These are phyloP conservation scores for Papiliotrema fonsecae DNA, from an alignment of 1,284 basidiomycete genomes.

Conservation along the genomic window DNA sequence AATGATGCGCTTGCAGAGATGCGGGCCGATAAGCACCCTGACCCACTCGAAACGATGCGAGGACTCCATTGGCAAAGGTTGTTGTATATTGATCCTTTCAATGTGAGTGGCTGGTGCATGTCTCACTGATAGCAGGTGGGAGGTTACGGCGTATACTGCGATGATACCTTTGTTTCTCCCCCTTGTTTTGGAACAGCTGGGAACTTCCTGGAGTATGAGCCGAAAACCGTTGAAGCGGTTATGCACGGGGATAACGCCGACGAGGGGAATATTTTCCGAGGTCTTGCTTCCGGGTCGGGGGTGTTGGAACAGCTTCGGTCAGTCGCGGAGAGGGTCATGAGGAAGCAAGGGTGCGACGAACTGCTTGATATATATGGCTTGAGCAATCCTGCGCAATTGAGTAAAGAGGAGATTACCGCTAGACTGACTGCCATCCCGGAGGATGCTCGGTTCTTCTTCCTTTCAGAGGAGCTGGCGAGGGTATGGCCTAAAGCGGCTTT, in stretches of 20 bases:
- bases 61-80: not conserved
- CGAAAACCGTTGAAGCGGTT: constrained; percentile 3
- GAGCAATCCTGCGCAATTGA: not conserved
- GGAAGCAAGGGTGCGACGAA: not conserved
- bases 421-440: constrained; percentile 8
- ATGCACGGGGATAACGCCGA: constrained; percentile 16
- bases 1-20: constrained; percentile 1
- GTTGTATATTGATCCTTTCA: not conserved
- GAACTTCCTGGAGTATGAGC: not conserved
- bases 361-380: constrained; percentile 4
- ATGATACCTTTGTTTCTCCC: constrained; percentile 7
- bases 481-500: constrained; percentile 8
- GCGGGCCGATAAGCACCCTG: not conserved
- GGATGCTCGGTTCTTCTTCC: constrained; percentile 13
- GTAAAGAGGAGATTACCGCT: not conserved
- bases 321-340: not conserved
- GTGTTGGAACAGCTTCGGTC: not conserved
- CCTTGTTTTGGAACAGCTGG: constrained; percentile 3
- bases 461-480: constrained; percentile 2
- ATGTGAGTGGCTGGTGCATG: constrained; percentile 1
- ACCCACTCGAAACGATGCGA: constrained; percentile 2
- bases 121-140: not conserved
- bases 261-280: constrained; percentile 11
- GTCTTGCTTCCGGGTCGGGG: not conserved
- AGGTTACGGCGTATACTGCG: constrained; percentile 13